Base-by-base conservation (phyloP, 139 green algal species). In the Asterochloris erici region DNA sequence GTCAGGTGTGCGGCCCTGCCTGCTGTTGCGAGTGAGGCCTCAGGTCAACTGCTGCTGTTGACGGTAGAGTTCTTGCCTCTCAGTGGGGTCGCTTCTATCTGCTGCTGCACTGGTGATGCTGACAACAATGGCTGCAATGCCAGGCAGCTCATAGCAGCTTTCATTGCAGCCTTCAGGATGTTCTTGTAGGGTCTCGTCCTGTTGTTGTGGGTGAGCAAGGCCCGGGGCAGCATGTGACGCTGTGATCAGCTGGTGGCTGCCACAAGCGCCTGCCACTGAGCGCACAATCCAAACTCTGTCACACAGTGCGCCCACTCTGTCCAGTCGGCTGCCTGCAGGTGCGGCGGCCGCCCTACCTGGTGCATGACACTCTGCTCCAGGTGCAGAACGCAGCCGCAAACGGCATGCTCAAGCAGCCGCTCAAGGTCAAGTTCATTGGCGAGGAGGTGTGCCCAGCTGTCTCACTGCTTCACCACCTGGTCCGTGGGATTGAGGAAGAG, bases 341-440 rank as follows among this genome's bases (percentile, higher is more conserved):
- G 26, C 85, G 94, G 62, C 85, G 94, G 0, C 88, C 90, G 0
- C 86, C 86, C 26, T 79, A 95, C 76, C 83, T 97, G 29, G 84
- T 98, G 64, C 82, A 94, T 63, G 94, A 98, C 91, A 92, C 93
- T 1, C 85, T 98, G 62, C 79, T 91, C 29, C 91, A 97, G 85
- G 89, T 98, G n/a, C 84, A 91, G 81, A 77, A 85, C 10, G 91
- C 89, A 27, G 90, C 91, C 63, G 76, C 88, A 26, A 82, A 77
- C 11, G 86, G 89, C 16, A 78, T 83, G 19, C 86, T 96, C 17
- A 88, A 89, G 21, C 92, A 92, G 81, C 90, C 92, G 0, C 85
- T 97, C 62, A 94, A 95, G 88, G 88, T 94, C 28, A 84, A 92
- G 77, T 97, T 97, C 82, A 84, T 96, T 29, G 93, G 92, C 12